Percentiles rank a stretch among this genome's conserved stretches.
Evolutionary conservation across 2,329 filamentous ascomycete species (phyloP).

Genomic region (Akanthomyces dipterigenus): DNA sequence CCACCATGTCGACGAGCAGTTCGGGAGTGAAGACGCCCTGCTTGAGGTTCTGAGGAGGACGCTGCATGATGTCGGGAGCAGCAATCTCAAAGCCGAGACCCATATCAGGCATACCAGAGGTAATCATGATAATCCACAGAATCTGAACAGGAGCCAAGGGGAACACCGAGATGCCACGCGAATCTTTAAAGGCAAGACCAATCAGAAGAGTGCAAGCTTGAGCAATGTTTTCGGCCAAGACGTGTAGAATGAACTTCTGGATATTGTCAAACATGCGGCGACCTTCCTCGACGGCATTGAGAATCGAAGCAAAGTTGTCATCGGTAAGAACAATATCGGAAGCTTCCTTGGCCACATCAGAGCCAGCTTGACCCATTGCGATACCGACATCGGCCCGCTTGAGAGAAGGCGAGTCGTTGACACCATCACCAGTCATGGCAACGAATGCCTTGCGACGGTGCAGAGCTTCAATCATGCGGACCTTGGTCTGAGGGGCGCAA

Average conservation of each 20-base stretch:
- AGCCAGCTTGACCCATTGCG: constrained; percentile 61
- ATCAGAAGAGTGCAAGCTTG: constrained; percentile 62
- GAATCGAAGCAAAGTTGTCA: constrained; percentile 66
- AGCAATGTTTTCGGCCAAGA: constrained; percentile 62
- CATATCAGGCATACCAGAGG: constrained; percentile 68
- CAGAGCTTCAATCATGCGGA: constrained; percentile 64
- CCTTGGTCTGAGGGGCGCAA: constrained; percentile 61
- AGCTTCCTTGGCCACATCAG: constrained; percentile 64
- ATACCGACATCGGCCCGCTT: constrained; percentile 62
- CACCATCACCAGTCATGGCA: constrained; percentile 63
- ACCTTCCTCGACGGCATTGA: constrained; percentile 65
- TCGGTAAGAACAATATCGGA: constrained; percentile 63
- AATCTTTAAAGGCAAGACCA: constrained; percentile 64
- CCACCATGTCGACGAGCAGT: constrained; percentile 57
- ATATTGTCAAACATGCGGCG: constrained; percentile 68
- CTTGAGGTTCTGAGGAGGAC: constrained; percentile 56
- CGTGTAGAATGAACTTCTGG: constrained; percentile 63
- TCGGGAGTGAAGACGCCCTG: constrained; percentile 59
- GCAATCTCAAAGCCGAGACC: constrained; percentile 66
- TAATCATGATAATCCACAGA: constrained; percentile 75
- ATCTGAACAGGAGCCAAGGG: constrained; percentile 68
- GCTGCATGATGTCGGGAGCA: constrained; percentile 59
- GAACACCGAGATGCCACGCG: constrained; percentile 57
- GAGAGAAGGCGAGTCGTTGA: constrained; percentile 60
- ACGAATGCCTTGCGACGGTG: constrained; percentile 55